Percentiles rank a stretch among this genome's conserved stretches.
phyloP scores from a whole-genome alignment of 2,329 filamentous ascomycete species.

The Sporothrix luriei region DNA sequence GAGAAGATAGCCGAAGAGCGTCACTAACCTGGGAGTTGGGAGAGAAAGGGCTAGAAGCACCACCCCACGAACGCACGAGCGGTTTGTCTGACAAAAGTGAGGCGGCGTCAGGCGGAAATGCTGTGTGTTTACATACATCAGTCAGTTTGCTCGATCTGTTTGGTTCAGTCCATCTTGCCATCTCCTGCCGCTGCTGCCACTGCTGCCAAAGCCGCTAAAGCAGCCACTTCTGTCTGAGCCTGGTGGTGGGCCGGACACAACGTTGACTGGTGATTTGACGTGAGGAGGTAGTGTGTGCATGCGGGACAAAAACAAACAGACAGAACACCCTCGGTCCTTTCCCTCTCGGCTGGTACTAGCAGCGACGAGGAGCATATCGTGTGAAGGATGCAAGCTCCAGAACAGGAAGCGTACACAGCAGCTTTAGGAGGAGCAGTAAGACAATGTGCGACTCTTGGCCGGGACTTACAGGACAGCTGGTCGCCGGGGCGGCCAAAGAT shows the following conservation, averaged over 20 bases:
- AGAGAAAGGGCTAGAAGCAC: conserved; percentile 2
- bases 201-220: not conserved
- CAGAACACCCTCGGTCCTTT: not conserved
- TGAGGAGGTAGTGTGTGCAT: conserved; percentile 20
- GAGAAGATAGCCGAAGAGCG: conserved; percentile 1
- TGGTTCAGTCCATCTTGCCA: conserved; percentile 12
- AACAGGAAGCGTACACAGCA: not conserved
- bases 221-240: not conserved
- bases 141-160: conserved; percentile 30
- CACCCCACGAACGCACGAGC: not conserved
- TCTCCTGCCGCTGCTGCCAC: not conserved
- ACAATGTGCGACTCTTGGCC: not conserved
- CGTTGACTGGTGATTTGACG: conserved; percentile 31
- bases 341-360: not conserved
- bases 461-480: not conserved
- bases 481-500: not conserved
- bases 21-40: conserved; percentile 19
- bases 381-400: conserved; percentile 20
- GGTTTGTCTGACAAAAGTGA: conserved; percentile 10
- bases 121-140: conserved; percentile 21
- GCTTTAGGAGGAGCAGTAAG: not conserved
- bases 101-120: conserved; percentile 29
- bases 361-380: conserved; percentile 20
- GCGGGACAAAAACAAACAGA: conserved; percentile 28
- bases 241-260: conserved; percentile 28